phyloP scores from a whole-genome alignment of 441 rosid genomes.

The Euphorbia corollata region DNA sequence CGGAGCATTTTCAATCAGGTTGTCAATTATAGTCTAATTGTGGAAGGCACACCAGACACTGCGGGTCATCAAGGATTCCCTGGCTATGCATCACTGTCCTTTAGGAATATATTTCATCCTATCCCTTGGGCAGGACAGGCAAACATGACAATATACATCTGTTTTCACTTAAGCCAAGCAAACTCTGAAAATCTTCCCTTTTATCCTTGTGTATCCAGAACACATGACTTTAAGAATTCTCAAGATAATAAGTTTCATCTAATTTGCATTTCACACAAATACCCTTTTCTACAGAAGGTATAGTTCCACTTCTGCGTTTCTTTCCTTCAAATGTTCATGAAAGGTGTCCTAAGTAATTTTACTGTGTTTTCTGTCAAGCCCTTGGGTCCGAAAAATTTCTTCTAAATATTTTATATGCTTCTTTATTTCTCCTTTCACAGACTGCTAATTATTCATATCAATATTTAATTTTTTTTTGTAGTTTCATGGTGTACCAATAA shows the following conservation, averaged over 20 bases:
- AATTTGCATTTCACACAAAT: slow-evolving; percentile 55
- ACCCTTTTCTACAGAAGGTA: slow-evolving; percentile 51
- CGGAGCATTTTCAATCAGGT: slow-evolving; percentile 42
- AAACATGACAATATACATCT: slow-evolving; percentile 32
- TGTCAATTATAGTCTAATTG: slow-evolving; percentile 41
- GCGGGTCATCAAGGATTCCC: slow-evolving; percentile 27
- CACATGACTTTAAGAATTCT: slow-evolving; percentile 34
- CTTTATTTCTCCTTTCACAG: not conserved
- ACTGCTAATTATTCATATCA: not conserved
- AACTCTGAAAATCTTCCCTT: slow-evolving; percentile 34
- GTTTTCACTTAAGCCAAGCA: slow-evolving; percentile 35
- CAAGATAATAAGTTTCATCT: slow-evolving; percentile 54
- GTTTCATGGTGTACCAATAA: slow-evolving; percentile 40
- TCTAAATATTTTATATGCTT: not conserved
- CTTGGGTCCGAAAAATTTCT: not conserved
- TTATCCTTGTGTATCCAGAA: slow-evolving; percentile 30
- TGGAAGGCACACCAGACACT: slow-evolving; percentile 54
- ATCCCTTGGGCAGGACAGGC: slow-evolving; percentile 27
- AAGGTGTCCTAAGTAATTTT: not conserved
- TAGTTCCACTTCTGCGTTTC: not conserved
- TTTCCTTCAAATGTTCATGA: not conserved
- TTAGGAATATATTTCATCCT: slow-evolving; percentile 43
- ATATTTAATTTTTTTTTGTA: slow-evolving; percentile 21
- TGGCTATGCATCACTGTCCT: slow-evolving; percentile 33
- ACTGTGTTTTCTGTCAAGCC: not conserved